Conservation (phyloP, 2,329 filamentous ascomycete species). For the Aspergillus novofumigatus region DNA sequence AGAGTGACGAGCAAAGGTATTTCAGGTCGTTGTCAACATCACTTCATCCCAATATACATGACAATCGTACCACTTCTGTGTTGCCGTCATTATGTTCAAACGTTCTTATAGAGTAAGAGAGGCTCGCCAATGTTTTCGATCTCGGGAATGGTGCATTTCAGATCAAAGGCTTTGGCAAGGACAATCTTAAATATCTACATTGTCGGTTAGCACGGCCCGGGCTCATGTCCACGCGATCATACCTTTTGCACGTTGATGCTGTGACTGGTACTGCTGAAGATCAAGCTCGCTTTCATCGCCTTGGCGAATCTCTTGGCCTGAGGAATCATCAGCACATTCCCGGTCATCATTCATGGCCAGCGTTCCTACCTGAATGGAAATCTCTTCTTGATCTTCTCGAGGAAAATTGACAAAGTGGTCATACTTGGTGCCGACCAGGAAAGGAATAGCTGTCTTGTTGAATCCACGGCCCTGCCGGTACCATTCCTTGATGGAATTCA, state of each 20-base stretch:
- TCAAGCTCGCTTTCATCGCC: conserved; percentile 94
- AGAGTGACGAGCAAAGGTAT: conserved; percentile 9
- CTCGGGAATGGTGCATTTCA: conserved; percentile 98
- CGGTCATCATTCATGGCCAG: neutral
- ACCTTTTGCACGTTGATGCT: conserved; percentile 99
- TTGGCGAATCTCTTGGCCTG: conserved; percentile 94
- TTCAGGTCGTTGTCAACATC: conserved; percentile 28
- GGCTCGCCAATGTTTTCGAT: conserved; percentile 98
- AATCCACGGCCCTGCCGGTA: conserved; percentile 96
- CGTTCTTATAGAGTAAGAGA: conserved; percentile 77
- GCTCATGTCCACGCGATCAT: conserved; percentile 13
- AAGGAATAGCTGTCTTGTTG: conserved; percentile 99
- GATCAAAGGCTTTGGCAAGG: conserved; percentile 94
- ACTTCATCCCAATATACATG: conserved; percentile 36
- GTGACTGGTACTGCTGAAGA: conserved; percentile 98
- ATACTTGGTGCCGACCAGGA: conserved; percentile 95
- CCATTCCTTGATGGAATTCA: conserved; percentile 99
- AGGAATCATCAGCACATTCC: conserved; percentile 17
- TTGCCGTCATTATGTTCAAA: conserved; percentile 15
- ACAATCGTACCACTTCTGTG: conserved; percentile 20
- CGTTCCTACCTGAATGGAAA: conserved; percentile 76
- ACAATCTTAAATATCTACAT: conserved; percentile 99
- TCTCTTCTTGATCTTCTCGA: conserved; percentile 95
- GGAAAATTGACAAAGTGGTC: conserved; percentile 99
- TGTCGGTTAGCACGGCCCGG: conserved; percentile 21